Base-by-base conservation (phyloP, 345 rosid genomes). In the Toxicodendron radicans region DNA sequence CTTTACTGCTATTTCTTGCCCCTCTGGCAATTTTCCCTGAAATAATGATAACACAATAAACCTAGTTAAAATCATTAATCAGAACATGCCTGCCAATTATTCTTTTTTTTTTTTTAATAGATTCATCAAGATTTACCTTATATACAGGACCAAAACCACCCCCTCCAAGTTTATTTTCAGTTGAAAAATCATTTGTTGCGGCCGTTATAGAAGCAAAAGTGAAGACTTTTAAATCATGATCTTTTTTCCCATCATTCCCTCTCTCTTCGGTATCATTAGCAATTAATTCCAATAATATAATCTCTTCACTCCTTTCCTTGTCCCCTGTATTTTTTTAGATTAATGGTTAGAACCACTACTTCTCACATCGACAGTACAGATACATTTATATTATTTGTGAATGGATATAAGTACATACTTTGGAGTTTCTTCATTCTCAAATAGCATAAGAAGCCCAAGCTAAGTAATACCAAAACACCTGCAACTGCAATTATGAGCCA, bases 71-170 rank as follows among this genome's bases (percentile, higher is more conserved):
- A 51, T 13, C 54, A 51, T 51, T 3, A 51, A 13, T 5, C 18
- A 13, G 54, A 51, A 5, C 17, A 51, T 51, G 16, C 54, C 13
- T 16, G 54, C n/a, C n/a, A 14, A 14, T 18, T 51, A 27, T 27
- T 27, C 30, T 1, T 27, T 14, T 3, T 12, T 16, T 38, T 51
- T 51, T 48, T 0, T 51, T 14, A 18, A 16, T 18, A 51, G 54
- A 3, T 51, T 4, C 0, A 51, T 51, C 54, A 51, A 51, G 54
- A 51, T 13, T 51, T 51, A 51, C 54, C 54, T 71, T 71, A 64
- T 71, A 71, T 24, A 71, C 58, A 23, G 74, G 74, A 49, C 66
- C 66, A 45, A 71, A 71, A 59, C 74, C 74, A 30, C 74, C 74
- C 24, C 57, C 54, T 24, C 74, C 74, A 2, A 71, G 74, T 51